These are phyloP conservation scores for Calcarisporium arbuscula DNA, from an alignment of 2,329 filamentous ascomycete genomes.

Conservation along the genomic window DNA sequence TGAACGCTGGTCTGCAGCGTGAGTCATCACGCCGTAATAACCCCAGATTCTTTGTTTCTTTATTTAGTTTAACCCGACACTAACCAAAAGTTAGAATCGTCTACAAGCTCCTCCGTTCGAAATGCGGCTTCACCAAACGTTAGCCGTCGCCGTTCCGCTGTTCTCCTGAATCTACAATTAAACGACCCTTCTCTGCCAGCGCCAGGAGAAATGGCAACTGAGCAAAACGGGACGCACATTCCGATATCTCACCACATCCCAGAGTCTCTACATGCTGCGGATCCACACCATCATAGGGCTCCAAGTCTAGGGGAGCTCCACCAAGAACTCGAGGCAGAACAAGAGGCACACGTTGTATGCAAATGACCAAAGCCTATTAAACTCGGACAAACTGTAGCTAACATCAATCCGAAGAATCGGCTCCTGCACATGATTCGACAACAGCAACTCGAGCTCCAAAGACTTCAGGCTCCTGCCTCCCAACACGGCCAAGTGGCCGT, in stretches of 20 bases:
- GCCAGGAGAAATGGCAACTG: conserved; percentile 61
- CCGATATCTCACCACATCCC: too few relatives aligned
- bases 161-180: conserved; percentile 67
- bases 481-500: conserved; percentile 30
- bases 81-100: conserved; percentile 44
- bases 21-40: conserved; percentile 52
- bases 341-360: conserved; percentile 68
- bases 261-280: too few relatives aligned
- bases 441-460: conserved; percentile 65
- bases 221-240: conserved; percentile 23
- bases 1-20: conserved; percentile 70
- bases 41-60: conserved; percentile 8
- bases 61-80: conserved; percentile 1
- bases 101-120: conserved; percentile 43
- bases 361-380: background rate
- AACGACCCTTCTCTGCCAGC: conserved; percentile 63
- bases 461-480: conserved; percentile 44
- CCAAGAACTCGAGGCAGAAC: conserved; percentile 72
- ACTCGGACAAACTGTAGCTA: conserved; percentile 9
- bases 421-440: conserved; percentile 70
- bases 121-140: conserved; percentile 38
- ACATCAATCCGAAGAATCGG: conserved; percentile 54
- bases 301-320: conserved; percentile 72
- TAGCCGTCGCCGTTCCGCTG: conserved; percentile 58
- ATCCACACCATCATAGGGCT: conserved; percentile 54